Evolutionary conservation across 805 yeast genomes (phyloP), one percentile per base, ranked within the genome.

Genomic region (Candida khao-thaluensis): DNA sequence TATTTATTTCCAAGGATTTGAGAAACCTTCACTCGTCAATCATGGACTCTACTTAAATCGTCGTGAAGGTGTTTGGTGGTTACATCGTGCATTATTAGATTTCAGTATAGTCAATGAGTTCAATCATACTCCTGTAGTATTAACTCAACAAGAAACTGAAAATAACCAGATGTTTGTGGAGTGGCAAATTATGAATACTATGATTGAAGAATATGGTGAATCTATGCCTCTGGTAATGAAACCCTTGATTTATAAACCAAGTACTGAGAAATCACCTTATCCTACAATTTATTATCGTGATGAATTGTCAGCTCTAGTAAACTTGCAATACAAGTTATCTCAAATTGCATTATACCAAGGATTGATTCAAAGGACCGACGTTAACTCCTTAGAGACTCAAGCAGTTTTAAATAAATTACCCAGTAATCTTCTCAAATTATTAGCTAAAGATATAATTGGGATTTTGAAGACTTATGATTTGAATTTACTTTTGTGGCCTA

Each of bases 381-480:
- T 37, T 7, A 30, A 47, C 8, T 26, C 48, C 21, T 35, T 44
- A 2, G 35, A 34, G 17, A 55, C 54, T 2, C 46, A 48, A 32
- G 48, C 43, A 10, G 59, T 62, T 20, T 33, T 53, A 9, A 45
- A 43, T 3, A 50, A 51, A 24, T 59, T 53, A 42, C 59, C 67
- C 1, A 37, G 50, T 2, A 51, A 56, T 21, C 59, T 54, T 39
- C 42, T 48, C 7, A 54, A 55, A 22, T 50, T 53, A 12, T 32
- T 62, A 14, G 62, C 71, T 15, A 55, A 54, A 38, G 71, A 66
- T 24, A 52, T 65, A 6, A 53, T 66, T 25, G 73, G 72, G 2
- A 64, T 67, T 21, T 43, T 67, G 48, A 56, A 54, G 37, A 62
- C 71, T 2, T 68, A 67, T 39, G 69, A 66, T 25, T 39, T 51